Conservation (phyloP, 345 rosid genomes). For the Erodium maritimum region DNA sequence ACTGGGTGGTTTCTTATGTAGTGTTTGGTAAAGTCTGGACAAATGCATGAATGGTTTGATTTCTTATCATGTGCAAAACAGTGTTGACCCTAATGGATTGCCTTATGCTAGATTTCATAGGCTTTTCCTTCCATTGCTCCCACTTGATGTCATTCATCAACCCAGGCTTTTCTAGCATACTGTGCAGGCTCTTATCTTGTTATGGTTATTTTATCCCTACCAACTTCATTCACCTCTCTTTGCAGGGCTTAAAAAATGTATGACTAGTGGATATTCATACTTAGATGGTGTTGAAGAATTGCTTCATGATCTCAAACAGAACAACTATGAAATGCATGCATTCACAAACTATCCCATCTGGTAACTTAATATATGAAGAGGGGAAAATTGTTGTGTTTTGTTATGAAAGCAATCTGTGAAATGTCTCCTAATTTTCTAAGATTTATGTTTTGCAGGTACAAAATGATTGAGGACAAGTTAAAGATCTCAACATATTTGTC, state of each 20-base stretch:
- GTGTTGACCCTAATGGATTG: too few relatives aligned
- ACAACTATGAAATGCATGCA: slow-evolving; percentile 79
- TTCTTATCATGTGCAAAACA: too few relatives aligned
- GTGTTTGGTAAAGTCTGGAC: too few relatives aligned
- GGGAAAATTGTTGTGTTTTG: background rate
- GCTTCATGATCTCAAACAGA: slow-evolving; percentile 40
- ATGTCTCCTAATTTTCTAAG: slow-evolving; percentile 7
- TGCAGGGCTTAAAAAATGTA: slow-evolving; percentile 65
- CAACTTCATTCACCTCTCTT: slow-evolving; percentile 7
- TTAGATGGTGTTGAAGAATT: slow-evolving; percentile 65
- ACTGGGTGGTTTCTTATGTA: too few relatives aligned
- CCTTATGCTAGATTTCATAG: too few relatives aligned
- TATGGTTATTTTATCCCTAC: background rate
- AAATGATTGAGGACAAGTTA: slow-evolving; percentile 67
- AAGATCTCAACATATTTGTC: slow-evolving; percentile 61
- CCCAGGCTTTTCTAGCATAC: too few relatives aligned
- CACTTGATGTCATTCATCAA: too few relatives aligned
- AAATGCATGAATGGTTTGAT: too few relatives aligned
- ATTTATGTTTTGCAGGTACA: slow-evolving; percentile 35
- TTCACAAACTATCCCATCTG: slow-evolving; percentile 84
- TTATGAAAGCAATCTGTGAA: background rate
- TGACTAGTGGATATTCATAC: slow-evolving; percentile 61
- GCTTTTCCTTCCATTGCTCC: too few relatives aligned
- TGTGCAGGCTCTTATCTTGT: background rate
- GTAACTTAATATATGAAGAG: slow-evolving; percentile 23